Percentiles rank a stretch among this genome's conserved stretches.
Evolutionary conservation across 108 stramenopile species (phyloP).

Genomic region (Licmophora abbreviata): DNA sequence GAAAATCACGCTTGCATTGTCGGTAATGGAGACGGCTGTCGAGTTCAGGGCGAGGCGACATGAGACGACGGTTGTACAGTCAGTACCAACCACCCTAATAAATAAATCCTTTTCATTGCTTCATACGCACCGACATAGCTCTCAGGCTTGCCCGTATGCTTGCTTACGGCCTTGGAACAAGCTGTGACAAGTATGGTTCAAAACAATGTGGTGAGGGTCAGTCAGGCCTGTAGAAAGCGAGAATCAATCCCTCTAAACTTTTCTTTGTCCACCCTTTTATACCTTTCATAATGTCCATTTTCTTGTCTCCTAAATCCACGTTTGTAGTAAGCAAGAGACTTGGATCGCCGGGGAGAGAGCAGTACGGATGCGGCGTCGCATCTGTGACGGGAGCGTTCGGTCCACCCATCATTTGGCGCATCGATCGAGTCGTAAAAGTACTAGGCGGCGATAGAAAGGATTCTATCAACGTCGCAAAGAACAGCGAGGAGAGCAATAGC

Average conservation of each 20-base stretch:
- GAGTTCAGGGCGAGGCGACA: neutral
- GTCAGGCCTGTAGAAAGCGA: neutral
- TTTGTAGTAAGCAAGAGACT: slow-evolving; percentile 61
- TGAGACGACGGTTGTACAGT: neutral
- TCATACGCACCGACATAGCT: slow-evolving; percentile 52
- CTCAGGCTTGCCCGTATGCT: slow-evolving; percentile 67
- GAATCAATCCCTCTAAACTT: too few species aligned
- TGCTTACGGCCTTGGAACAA: slow-evolving; percentile 44
- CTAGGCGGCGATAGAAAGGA: too few species aligned
- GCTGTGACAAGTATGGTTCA: slow-evolving; percentile 7
- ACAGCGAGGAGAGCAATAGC: too few species aligned
- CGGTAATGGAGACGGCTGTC: slow-evolving; percentile 59
- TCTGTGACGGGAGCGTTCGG: too few species aligned
- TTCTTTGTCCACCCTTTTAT: slow-evolving; percentile 1
- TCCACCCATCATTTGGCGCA: too few species aligned
- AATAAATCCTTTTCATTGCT: neutral
- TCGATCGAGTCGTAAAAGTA: too few species aligned
- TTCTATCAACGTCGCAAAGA: too few species aligned
- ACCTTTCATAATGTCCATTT: slow-evolving; percentile 66
- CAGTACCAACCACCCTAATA: neutral
- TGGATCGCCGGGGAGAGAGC: slow-evolving; percentile 68
- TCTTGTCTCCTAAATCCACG: slow-evolving; percentile 71
- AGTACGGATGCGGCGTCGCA: slow-evolving; percentile 14
- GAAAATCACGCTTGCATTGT: slow-evolving; percentile 67
- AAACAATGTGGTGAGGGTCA: neutral